phyloP scores from a whole-genome alignment of 1,139 yeast species.

The Scheffersomyces insectosa region DNA sequence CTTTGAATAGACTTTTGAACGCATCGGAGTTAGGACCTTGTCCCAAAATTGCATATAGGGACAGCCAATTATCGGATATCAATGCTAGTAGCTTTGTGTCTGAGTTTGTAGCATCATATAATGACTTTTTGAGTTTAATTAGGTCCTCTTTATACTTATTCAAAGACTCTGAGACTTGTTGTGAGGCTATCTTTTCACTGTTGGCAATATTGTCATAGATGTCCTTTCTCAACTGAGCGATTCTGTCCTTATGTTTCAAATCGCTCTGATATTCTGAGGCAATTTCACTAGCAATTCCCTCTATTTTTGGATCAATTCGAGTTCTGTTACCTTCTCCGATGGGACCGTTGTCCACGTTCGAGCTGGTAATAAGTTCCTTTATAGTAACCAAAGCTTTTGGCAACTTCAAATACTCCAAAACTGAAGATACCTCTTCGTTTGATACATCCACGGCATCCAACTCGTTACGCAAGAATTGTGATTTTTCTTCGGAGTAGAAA shows the following conservation, averaged over 20 bases:
- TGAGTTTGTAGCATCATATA: conserved; percentile 67
- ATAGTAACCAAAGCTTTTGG: conserved; percentile 67
- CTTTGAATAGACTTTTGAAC: conserved; percentile 31
- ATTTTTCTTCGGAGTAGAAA: conserved; percentile 86
- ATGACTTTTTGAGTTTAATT: conserved; percentile 58
- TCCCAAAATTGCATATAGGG: conserved; percentile 30
- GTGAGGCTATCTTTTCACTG: conserved; percentile 31
- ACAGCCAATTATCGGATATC: conserved; percentile 25
- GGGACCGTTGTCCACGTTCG: conserved; percentile 4
- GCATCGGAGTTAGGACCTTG: conserved; percentile 35
- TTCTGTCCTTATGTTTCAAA: conserved; percentile 21
- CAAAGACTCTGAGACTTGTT: conserved; percentile 9
- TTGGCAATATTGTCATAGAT: conserved; percentile 40
- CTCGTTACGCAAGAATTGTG: conserved; percentile 71
- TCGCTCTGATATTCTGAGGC: conserved; percentile 23
- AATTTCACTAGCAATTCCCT: conserved; percentile 29
- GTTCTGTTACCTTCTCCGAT: conserved; percentile 1
- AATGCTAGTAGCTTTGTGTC: conserved; percentile 57
- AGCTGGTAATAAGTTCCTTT: conserved; percentile 34
- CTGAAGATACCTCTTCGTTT: conserved; percentile 74
- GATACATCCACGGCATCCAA: conserved; percentile 77
- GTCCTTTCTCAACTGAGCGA: conserved; percentile 34
- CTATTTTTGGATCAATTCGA: conserved; percentile 17
- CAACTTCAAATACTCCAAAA: conserved; percentile 74
- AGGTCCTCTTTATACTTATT: conserved; percentile 47